These are phyloP conservation scores for Chenopodium quinoa DNA, from an alignment of 148 eudicot species.

Conservation along the genomic window DNA sequence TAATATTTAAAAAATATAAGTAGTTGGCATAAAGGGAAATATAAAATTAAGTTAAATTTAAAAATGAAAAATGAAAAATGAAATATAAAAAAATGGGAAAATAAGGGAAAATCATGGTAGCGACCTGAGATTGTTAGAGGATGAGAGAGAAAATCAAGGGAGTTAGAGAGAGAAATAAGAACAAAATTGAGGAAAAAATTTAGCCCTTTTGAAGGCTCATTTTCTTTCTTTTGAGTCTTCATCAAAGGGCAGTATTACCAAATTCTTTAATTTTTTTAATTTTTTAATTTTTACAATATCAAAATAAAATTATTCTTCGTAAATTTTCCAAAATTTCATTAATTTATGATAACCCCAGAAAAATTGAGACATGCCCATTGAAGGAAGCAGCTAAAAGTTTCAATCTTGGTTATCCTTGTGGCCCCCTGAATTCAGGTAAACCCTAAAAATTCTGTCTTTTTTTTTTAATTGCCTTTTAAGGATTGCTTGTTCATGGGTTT, in stretches of 20 bases:
- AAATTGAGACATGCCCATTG: constrained; percentile 11
- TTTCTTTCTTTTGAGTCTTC: constrained; percentile 35
- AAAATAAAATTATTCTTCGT: neutral
- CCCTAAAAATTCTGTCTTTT: constrained; percentile 20
- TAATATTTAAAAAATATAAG: neutral
- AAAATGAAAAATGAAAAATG: neutral
- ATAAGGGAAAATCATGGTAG: neutral
- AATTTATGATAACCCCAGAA: constrained; percentile 2
- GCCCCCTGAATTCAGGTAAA: constrained; percentile 46
- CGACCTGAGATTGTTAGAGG: constrained; percentile 12
- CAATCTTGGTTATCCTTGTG: constrained; percentile 27
- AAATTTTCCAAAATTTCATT: neutral
- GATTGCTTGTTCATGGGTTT: constrained; percentile 59
- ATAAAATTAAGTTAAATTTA: neutral
- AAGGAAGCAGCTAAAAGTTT: constrained; percentile 20
- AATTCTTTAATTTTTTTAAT: neutral
- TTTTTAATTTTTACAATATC: neutral
- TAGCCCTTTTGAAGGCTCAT: constrained; percentile 32
- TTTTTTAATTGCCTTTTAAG: constrained; percentile 17
- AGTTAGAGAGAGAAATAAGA: constrained; percentile 19
- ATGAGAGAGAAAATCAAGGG: constrained; percentile 35
- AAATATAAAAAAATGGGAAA: neutral
- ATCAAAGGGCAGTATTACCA: constrained; percentile 27
- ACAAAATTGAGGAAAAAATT: constrained; percentile 32
- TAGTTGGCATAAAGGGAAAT: constrained; percentile 1